These are phyloP conservation scores for Aspergillus biplanus DNA, from an alignment of 495 filamentous ascomycete species.

Conservation along the genomic window DNA sequence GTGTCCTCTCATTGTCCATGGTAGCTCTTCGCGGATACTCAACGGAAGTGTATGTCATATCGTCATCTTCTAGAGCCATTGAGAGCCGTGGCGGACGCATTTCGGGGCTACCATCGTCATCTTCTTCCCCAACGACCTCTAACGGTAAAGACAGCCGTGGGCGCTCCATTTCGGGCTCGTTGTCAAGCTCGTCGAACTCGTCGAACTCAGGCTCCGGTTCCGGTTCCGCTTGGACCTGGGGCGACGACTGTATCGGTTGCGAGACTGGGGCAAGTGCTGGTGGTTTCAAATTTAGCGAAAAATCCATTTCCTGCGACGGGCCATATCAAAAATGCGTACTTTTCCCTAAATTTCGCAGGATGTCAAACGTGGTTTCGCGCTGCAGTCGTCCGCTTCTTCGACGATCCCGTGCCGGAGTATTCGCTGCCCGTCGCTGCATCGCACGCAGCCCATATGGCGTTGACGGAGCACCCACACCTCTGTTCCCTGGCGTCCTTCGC, in stretches of 20 bases:
- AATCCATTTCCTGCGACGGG: background rate
- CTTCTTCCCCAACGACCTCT: conserved; percentile 56
- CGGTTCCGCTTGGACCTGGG: conserved; percentile 34
- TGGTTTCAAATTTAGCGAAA: conserved; percentile 10
- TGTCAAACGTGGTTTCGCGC: conserved; percentile 76
- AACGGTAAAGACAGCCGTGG: conserved; percentile 73
- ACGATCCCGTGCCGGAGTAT: conserved; percentile 70
- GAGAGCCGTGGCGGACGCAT: conserved; percentile 64
- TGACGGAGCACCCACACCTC: conserved; percentile 48
- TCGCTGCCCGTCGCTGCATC: conserved; percentile 74
- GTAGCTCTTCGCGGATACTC: conserved; percentile 68
- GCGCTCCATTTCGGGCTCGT: conserved; percentile 62
- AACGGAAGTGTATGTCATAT: conserved; percentile 68
- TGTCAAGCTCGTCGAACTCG: conserved; percentile 63
- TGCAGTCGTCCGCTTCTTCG: conserved; percentile 68
- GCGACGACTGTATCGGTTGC: conserved; percentile 61
- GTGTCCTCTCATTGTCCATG: conserved; percentile 51
- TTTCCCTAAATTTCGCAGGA: conserved; percentile 67
- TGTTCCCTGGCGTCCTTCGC: conserved; percentile 41
- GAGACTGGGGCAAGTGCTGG: conserved; percentile 62
- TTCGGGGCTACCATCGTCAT: conserved; percentile 55
- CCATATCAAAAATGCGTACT: conserved; percentile 30
- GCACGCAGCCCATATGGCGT: conserved; percentile 77
- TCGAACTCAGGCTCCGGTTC: conserved; percentile 35
- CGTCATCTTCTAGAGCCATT: conserved; percentile 67